Evolutionary conservation across 805 yeast species (phyloP).

Genomic region (Ogataea trehalophila): DNA sequence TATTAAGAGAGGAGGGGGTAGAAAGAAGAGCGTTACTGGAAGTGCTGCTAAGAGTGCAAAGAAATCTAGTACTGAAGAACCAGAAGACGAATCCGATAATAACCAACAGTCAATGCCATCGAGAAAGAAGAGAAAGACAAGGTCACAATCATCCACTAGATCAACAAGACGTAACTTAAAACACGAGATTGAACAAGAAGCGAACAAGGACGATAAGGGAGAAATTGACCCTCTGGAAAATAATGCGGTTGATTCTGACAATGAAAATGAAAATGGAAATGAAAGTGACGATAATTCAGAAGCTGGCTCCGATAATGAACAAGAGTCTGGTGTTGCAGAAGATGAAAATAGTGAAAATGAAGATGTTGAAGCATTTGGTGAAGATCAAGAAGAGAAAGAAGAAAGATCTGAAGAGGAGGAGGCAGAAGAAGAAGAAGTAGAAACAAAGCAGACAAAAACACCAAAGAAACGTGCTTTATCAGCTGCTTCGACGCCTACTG

Average conservation of each 20-base stretch:
- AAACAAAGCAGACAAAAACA: conserved; percentile 4
- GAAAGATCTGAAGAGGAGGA: conserved; percentile 2
- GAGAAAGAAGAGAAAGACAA: conserved; percentile 6
- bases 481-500: background rate
- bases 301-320: background rate
- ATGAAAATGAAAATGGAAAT: conserved; percentile 1
- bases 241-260: conserved; percentile 1
- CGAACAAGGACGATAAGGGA: conserved; percentile 4
- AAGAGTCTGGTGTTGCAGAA: conserved; percentile 1
- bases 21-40: background rate
- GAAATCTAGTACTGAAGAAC: background rate
- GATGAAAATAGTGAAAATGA: conserved; percentile 2
- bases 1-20: background rate
- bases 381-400: background rate
- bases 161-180: conserved; percentile 16
- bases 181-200: conserved; percentile 12
- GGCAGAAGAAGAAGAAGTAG: conserved; percentile 3
- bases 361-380: conserved; percentile 1
- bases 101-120: background rate
- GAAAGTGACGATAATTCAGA: conserved; percentile 3
- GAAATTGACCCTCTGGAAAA: conserved; percentile 4
- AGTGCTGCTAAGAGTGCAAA: background rate
- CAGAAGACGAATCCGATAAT: background rate
- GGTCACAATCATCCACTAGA: conserved; percentile 7
- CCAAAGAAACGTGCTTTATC: conserved; percentile 9